Conservation (phyloP, 257 asterid genomes). For the Penstemon davidsonii region DNA sequence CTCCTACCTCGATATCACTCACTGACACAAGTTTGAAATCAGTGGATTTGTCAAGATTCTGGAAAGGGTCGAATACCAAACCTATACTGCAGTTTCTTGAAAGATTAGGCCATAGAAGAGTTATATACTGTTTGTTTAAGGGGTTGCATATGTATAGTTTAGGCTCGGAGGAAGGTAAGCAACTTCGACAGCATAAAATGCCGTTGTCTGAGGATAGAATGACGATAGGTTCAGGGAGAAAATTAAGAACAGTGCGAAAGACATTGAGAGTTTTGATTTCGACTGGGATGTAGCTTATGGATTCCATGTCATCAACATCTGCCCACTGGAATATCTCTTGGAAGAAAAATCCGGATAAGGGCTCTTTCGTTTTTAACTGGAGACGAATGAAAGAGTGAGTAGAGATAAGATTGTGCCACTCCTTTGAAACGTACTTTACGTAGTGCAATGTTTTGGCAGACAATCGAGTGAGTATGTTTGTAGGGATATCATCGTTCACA, state of each 20-base stretch:
- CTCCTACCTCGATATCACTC: slow-evolving; percentile 15
- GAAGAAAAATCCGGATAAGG: slow-evolving; percentile 58
- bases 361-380: slow-evolving; percentile 43
- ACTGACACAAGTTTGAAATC: slow-evolving; percentile 51
- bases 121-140: slow-evolving; percentile 48
- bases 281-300: slow-evolving; percentile 49
- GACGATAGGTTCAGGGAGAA: slow-evolving; percentile 59
- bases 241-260: slow-evolving; percentile 34
- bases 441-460: slow-evolving; percentile 42
- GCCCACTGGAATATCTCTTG: slow-evolving; percentile 49
- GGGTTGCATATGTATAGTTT: slow-evolving; percentile 66
- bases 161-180: slow-evolving; percentile 39
- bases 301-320: slow-evolving; percentile 35
- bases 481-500: slow-evolving; percentile 38
- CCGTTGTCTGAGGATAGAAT: slow-evolving; percentile 54
- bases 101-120: slow-evolving; percentile 45
- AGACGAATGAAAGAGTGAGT: slow-evolving; percentile 42
- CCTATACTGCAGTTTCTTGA: slow-evolving; percentile 38
- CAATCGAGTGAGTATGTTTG: slow-evolving; percentile 43
- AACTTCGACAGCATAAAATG: slow-evolving; percentile 60
- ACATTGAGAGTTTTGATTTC: slow-evolving; percentile 20
- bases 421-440: slow-evolving; percentile 56
- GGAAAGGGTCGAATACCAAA: slow-evolving; percentile 52
- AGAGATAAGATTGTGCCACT: slow-evolving; percentile 51
- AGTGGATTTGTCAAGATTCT: slow-evolving; percentile 34